phyloP scores from a whole-genome alignment of 139 green algal genomes.

The Yamagishiella unicocca region DNA sequence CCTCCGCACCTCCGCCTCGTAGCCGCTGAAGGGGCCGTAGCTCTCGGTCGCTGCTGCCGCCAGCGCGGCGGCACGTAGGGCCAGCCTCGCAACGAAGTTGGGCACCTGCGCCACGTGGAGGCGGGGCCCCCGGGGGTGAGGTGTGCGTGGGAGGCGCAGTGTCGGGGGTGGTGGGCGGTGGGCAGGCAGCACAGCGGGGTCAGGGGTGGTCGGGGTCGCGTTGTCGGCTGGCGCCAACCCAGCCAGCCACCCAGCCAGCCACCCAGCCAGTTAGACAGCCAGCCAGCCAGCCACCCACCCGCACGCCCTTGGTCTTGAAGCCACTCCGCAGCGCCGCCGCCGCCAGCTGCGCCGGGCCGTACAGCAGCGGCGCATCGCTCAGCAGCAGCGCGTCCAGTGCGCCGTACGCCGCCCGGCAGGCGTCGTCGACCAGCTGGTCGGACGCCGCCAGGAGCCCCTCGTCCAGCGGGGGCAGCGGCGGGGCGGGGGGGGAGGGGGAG shows the following conservation, averaged over 20 bases:
- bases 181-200: too few relatives aligned
- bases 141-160: too few relatives aligned
- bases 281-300: neutral
- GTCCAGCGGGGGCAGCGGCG: neutral
- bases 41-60: neutral
- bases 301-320: conserved; percentile 36
- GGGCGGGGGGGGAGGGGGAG: neutral
- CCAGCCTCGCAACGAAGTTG: conserved; percentile 7
- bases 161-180: too few relatives aligned
- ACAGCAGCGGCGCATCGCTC: conserved; percentile 83
- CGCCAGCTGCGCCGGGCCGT: conserved; percentile 67
- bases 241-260: neutral
- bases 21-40: neutral
- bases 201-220: too few relatives aligned
- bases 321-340: conserved; percentile 52
- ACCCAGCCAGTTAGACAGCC: neutral
- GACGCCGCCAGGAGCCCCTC: neutral
- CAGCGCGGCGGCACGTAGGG: neutral
- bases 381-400: conserved; percentile 79
- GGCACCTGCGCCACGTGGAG: neutral
- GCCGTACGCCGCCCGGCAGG: neutral
- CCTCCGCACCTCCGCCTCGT: neutral
- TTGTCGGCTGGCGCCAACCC: too few relatives aligned
- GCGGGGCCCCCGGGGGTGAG: too few relatives aligned
- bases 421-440: neutral